Conservation (phyloP, 2,329 filamentous ascomycete species). For the Fusarium sarcochroum region DNA sequence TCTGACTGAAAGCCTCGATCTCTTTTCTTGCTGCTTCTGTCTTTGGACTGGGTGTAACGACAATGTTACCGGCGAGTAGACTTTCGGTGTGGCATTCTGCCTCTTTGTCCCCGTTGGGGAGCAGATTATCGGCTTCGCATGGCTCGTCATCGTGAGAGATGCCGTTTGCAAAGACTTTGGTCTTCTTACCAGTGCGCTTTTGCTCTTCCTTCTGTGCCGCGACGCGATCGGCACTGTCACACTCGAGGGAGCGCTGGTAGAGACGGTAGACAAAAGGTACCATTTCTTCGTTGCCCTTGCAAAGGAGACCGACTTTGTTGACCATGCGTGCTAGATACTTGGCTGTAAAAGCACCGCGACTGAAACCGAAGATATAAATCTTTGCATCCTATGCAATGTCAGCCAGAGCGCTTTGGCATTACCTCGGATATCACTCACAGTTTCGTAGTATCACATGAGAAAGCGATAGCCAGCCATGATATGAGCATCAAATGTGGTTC, state of each 20-base stretch:
- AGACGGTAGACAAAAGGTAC: slow-evolving; percentile 63
- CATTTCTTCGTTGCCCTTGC: slow-evolving; percentile 67
- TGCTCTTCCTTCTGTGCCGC: too few species aligned
- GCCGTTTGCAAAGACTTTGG: too few species aligned
- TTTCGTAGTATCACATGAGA: slow-evolving; percentile 66
- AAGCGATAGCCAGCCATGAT: slow-evolving; percentile 67
- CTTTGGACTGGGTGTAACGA: slow-evolving; percentile 37
- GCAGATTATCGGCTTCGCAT: too few species aligned
- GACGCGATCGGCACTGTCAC: too few species aligned
- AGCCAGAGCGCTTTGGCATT: too few species aligned
- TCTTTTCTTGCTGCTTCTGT: slow-evolving; percentile 49
- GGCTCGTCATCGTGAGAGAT: too few species aligned
- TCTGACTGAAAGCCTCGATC: slow-evolving; percentile 61
- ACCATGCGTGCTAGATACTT: slow-evolving; percentile 66
- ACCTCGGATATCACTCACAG: slow-evolving; percentile 45
- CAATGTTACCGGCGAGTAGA: slow-evolving; percentile 14
- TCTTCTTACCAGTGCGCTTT: too few species aligned
- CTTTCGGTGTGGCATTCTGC: too few species aligned
- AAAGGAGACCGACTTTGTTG: slow-evolving; percentile 62
- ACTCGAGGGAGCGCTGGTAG: too few species aligned
- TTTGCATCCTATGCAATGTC: slow-evolving; percentile 61
- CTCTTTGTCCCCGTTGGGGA: too few species aligned
- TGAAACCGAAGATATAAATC: slow-evolving; percentile 69
- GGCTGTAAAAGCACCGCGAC: slow-evolving; percentile 66
- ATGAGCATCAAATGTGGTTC: slow-evolving; percentile 64